A percentile compares a stretch with the other conserved stretches of the same genome.
These are phyloP conservation scores for Russula sp. DNA, from an alignment of 768 basidiomycete genomes.

Conservation along the genomic window DNA sequence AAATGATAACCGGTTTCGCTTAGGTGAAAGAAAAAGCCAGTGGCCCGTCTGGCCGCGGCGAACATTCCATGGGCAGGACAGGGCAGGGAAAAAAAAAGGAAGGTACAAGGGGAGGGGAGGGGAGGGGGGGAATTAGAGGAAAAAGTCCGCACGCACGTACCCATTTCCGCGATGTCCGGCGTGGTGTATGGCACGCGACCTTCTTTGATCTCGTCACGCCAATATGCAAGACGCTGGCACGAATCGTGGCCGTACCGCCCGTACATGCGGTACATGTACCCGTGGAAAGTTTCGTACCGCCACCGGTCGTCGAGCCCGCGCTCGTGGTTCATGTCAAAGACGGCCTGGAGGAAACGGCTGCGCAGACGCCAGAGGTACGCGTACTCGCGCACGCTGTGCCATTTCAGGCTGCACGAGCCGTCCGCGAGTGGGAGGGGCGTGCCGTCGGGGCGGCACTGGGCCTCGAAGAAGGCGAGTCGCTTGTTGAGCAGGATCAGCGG, in stretches of 20 bases:
- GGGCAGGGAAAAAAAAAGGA: not conserved
- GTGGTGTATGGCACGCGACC: slow-evolving; percentile 1
- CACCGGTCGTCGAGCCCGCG: not conserved
- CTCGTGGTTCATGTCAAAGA: slow-evolving; percentile 14
- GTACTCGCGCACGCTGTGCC: not conserved
- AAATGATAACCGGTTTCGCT: too few relatives aligned
- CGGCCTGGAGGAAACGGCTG: slow-evolving; percentile 1
- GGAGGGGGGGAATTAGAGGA: too few relatives aligned
- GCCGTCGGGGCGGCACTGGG: slow-evolving; percentile 8
- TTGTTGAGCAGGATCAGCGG: slow-evolving; percentile 19
- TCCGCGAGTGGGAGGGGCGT: not conserved
- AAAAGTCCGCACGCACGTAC: not conserved
- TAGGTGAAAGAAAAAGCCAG: not conserved
- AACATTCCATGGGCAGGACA: not conserved
- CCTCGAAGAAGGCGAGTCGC: slow-evolving; percentile 10
- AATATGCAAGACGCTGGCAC: slow-evolving; percentile 11
- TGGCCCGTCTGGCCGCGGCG: not conserved
- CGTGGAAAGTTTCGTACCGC: slow-evolving; percentile 1
- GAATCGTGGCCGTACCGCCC: slow-evolving; percentile 8
- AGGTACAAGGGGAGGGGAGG: not conserved
- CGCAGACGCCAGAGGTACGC: slow-evolving; percentile 13
- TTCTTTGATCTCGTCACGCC: not conserved
- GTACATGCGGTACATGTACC: slow-evolving; percentile 9
- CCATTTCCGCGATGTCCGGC: slow-evolving; percentile 10
- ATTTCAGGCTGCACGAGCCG: not conserved